Conservation (phyloP, 2,329 filamentous ascomycete species). For the Pseudogymnoascus sp. region DNA sequence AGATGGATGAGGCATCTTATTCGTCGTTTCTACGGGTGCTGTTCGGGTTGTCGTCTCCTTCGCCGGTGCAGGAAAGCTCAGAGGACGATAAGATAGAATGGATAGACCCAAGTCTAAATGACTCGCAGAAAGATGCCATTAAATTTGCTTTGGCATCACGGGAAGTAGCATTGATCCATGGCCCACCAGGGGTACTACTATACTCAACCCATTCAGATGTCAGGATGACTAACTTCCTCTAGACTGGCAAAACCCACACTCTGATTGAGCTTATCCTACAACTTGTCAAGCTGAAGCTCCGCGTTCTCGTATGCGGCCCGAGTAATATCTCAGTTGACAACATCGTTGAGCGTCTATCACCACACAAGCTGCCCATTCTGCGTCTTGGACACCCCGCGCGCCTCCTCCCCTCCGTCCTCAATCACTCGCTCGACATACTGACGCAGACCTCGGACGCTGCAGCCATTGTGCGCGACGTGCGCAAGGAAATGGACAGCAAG, state of each 20-base stretch:
- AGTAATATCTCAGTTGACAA: constrained; percentile 98
- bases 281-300: constrained; percentile 61
- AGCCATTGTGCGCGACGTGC: constrained; percentile 79
- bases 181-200: constrained; percentile 66
- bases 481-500: constrained; percentile 87
- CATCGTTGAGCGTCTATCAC: constrained; percentile 83
- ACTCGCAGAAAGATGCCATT: constrained; percentile 60
- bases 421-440: constrained; percentile 83
- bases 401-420: constrained; percentile 76
- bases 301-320: constrained; percentile 87
- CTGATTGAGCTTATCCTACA: constrained; percentile 94
- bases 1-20: constrained; percentile 50
- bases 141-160: constrained; percentile 74
- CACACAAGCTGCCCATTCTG: constrained; percentile 77
- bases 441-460: constrained; percentile 87
- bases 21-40: constrained; percentile 53
- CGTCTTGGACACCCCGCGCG: constrained; percentile 89
- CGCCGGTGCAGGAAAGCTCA: constrained; percentile 37
- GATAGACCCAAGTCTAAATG: constrained; percentile 54
- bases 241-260: constrained; percentile 94
- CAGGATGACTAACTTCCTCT: background rate
- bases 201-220: background rate
- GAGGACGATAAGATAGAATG: constrained; percentile 44
- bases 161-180: constrained; percentile 86
- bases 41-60: constrained; percentile 50